Base-by-base conservation (phyloP, 2,329 filamentous ascomycete species). In the Stemphylium vesicarium region DNA sequence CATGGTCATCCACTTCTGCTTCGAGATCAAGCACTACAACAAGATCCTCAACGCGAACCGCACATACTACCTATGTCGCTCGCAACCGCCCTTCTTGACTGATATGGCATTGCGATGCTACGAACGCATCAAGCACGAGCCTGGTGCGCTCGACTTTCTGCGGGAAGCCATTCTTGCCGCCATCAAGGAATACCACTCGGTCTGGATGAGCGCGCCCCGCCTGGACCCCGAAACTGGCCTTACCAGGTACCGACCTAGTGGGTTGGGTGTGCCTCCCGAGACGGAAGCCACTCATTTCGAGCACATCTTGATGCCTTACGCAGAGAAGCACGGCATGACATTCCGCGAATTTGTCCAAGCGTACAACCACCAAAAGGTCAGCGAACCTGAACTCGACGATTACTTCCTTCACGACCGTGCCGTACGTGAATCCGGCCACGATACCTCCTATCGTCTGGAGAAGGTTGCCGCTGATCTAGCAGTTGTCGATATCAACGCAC, bases 21-120 rank as follows among this genome's bases (percentile, higher is more conserved):
- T 99, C 81, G 96, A 92, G 78, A 98, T 99, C 77, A 88, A 93
- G 74, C 94, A 99, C 77, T 99, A 99, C 73, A 94, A 93, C 69
- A 99, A 98, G 80, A 96, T 99, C 56, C 85, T 98, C 63, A 99
- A 99, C 76, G 95, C 95, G 46, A 99, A 95, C 53, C 86, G 95
- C 32, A 93, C 93, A 1, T 99, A 99, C 81, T 99, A 99, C 72
- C 86, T 99, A 13, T 89, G 87, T 61, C 89, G 95, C 54, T 97
- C 95, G 2, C 95, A 99, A 76, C 95, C 95, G 2, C 95, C 95
- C 0, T 98, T 99, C 79, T 80, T 99, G 52, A 99, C 95, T 1
- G 95, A 99, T 76, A 97, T 99, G 92, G 90, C 94, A 10, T 82
- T 98, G 44, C 89, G 92, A 50, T 92, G 96, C 37, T 98, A 95